phyloP scores from a whole-genome alignment of 1,284 basidiomycete species.

The Gomphus bonarii region DNA sequence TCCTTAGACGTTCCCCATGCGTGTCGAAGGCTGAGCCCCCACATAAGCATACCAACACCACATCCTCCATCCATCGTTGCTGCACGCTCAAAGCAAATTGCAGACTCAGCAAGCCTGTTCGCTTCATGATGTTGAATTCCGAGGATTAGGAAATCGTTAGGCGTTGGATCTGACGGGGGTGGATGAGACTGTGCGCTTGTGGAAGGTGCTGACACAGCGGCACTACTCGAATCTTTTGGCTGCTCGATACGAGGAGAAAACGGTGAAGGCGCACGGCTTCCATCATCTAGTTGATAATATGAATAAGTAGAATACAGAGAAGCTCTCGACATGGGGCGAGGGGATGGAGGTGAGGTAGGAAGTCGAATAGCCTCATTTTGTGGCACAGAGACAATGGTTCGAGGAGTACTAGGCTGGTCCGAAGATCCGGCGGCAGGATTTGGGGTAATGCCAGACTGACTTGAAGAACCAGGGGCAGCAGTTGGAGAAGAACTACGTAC shows the following conservation, averaged over 20 bases:
- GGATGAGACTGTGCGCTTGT: conserved; percentile 14
- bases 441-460: not conserved
- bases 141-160: conserved; percentile 56
- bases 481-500: not conserved
- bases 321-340: conserved; percentile 29
- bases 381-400: no score
- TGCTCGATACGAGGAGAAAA: conserved; percentile 13
- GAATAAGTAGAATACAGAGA: conserved; percentile 60
- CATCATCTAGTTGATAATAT: conserved; percentile 46
- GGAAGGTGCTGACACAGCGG: not conserved
- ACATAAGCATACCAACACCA: conserved; percentile 88
- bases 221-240: not conserved
- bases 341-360: conserved; percentile 21
- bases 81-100: conserved; percentile 69
- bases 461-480: not conserved
- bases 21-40: conserved; percentile 78
- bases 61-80: conserved; percentile 73
- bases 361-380: conserved; percentile 11
- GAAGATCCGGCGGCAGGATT: not conserved
- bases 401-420: not conserved
- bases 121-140: conserved; percentile 79
- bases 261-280: conserved; percentile 25
- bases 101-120: conserved; percentile 65
- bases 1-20: conserved; percentile 82
- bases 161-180: conserved; percentile 14